phyloP scores from a whole-genome alignment of 192 early-diverging fungal genomes.

The Umbelopsis sp. region DNA sequence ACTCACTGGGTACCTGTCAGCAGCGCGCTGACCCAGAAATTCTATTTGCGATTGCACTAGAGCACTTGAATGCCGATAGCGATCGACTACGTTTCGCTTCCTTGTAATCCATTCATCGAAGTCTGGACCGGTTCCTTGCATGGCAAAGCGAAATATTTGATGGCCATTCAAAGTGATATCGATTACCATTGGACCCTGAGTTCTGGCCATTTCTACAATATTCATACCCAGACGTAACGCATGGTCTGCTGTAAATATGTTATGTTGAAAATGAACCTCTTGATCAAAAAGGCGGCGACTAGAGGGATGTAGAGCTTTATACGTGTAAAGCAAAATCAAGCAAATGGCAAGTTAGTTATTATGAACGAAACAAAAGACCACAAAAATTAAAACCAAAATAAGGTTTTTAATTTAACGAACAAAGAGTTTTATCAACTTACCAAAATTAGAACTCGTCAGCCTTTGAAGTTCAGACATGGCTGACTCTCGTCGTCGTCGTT shows the following conservation, averaged over 20 bases:
- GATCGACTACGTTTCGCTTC: conserved; percentile 10
- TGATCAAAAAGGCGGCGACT: conserved; percentile 30
- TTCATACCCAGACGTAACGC: conserved; percentile 49
- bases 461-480: conserved; percentile 13
- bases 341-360: not conserved
- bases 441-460: conserved; percentile 20
- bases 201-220: conserved; percentile 37
- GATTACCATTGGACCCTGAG: conserved; percentile 37
- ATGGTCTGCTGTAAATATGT: conserved; percentile 45
- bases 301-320: not conserved
- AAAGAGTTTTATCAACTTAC: conserved; percentile 15
- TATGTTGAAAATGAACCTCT: conserved; percentile 52
- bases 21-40: not conserved
- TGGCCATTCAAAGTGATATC: conserved; percentile 48
- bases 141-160: conserved; percentile 55
- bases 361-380: not conserved
- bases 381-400: not conserved
- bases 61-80: conserved; percentile 9
- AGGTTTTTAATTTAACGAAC: conserved; percentile 24
- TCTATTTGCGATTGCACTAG: conserved; percentile 15
- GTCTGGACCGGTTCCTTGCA: conserved; percentile 48
- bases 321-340: too few species aligned
- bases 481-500: conserved; percentile 12
- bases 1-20: conserved; percentile 8
- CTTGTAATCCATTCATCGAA: conserved; percentile 31